These are phyloP conservation scores for Flaveria bidentis DNA, from an alignment of 129 eudicot species.

Conservation along the genomic window DNA sequence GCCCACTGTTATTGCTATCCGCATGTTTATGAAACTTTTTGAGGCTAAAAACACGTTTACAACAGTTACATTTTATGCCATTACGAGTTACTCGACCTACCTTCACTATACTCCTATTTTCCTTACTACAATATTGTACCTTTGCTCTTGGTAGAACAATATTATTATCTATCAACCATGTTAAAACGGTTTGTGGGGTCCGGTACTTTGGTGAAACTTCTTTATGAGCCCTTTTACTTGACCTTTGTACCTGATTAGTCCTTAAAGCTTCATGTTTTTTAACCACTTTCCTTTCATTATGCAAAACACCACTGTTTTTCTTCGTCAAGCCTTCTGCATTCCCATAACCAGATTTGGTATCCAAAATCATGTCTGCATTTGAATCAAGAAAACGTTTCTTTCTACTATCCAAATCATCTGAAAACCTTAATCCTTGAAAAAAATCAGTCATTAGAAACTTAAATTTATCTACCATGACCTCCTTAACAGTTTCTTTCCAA, in stretches of 20 bases:
- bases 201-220: slow-evolving; percentile 36
- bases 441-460: slow-evolving; percentile 45
- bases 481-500: slow-evolving; percentile 57
- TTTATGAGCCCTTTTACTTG: slow-evolving; percentile 59
- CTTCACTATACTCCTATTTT: slow-evolving; percentile 32
- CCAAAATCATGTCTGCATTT: slow-evolving; percentile 24
- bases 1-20: slow-evolving; percentile 40
- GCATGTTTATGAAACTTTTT: slow-evolving; percentile 72
- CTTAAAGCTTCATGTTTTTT: slow-evolving; percentile 28
- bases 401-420: slow-evolving; percentile 31
- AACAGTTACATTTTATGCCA: slow-evolving; percentile 86
- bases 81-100: slow-evolving; percentile 74
- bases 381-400: slow-evolving; percentile 32
- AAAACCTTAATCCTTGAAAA: slow-evolving; percentile 21
- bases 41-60: slow-evolving; percentile 52
- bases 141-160: slow-evolving; percentile 57
- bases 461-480: slow-evolving; percentile 45
- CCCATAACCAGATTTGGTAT: slow-evolving; percentile 18
- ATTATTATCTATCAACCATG: slow-evolving; percentile 76
- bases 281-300: slow-evolving; percentile 4
- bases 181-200: slow-evolving; percentile 68
- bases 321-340: not conserved
- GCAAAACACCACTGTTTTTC: not conserved
- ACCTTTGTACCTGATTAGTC: slow-evolving; percentile 40
- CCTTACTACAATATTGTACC: slow-evolving; percentile 49